Conservation (phyloP, 2,329 filamentous ascomycete genomes). For the Paecilomyces fulvus region DNA sequence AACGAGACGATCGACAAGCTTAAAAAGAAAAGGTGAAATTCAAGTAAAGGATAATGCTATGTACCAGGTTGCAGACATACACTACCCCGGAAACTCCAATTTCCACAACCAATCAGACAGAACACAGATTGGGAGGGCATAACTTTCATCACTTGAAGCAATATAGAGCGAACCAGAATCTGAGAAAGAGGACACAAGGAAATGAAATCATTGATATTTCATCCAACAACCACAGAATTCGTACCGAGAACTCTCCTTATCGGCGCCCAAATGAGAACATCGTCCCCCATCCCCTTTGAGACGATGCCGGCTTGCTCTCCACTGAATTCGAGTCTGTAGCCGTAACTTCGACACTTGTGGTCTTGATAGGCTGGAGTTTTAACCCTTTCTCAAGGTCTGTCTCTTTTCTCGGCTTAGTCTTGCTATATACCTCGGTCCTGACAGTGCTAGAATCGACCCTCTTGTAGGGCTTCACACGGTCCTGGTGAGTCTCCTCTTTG, state of each 20-base stretch:
- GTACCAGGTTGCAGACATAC: no score
- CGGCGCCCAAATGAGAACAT: conserved; percentile 5
- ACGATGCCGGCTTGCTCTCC: not conserved
- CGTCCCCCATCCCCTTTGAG: conserved; percentile 1
- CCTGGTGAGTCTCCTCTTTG: not conserved
- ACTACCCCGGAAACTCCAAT: no score
- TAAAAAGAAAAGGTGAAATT: no score
- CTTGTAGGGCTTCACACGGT: not conserved
- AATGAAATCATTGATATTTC: not conserved
- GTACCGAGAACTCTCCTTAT: not conserved
- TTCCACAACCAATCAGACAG: no score
- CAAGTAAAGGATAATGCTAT: no score
- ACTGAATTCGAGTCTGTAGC: not conserved
- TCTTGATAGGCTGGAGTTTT: not conserved
- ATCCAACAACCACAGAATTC: not conserved
- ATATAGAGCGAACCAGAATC: not conserved
- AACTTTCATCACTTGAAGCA: not conserved
- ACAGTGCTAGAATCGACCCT: not conserved
- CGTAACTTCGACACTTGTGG: conserved; percentile 4
- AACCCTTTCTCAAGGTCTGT: not conserved
- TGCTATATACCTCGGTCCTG: not conserved
- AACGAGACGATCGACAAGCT: no score
- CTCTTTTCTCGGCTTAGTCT: not conserved
- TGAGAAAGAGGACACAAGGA: not conserved
- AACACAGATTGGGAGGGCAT: not conserved